A percentile compares a stretch with the other conserved stretches of the same genome.
These are phyloP conservation scores for Cordyceps cicadae DNA, from an alignment of 2,329 filamentous ascomycete genomes.

Conservation along the genomic window DNA sequence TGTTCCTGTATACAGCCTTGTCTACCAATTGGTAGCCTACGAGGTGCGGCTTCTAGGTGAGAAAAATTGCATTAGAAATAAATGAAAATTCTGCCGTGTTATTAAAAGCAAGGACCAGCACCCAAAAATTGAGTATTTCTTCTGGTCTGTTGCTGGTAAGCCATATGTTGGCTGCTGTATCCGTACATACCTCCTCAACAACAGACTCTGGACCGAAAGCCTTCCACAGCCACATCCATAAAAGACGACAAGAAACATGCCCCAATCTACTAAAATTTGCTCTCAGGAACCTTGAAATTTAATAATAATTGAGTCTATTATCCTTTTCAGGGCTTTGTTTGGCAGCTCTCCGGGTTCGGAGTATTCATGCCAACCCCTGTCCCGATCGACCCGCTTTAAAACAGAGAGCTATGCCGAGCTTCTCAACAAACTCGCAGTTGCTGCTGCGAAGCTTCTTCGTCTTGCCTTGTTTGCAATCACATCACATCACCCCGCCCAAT, in stretches of 20 bases:
- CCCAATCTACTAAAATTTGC: too few species aligned
- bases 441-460: not conserved
- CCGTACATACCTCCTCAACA: too few species aligned
- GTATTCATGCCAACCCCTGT: not conserved
- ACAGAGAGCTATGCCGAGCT: not conserved
- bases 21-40: not conserved
- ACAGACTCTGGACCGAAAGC: too few species aligned
- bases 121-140: too few species aligned
- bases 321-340: too few species aligned
- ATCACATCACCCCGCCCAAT: not conserved
- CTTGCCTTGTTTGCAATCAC: not conserved
- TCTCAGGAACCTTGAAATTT: too few species aligned
- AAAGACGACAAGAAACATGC: too few species aligned
- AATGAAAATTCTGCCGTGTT: too few species aligned
- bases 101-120: not conserved
- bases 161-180: too few species aligned
- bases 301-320: not conserved
- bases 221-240: too few species aligned
- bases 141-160: too few species aligned
- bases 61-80: too few species aligned
- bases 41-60: not conserved
- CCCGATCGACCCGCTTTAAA: conserved; percentile 4
- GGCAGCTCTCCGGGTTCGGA: not conserved
- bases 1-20: not conserved
- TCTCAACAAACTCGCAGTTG: conserved; percentile 5